Conservation (phyloP, 108 stramenopile genomes). For the Epipyxis sp. region DNA sequence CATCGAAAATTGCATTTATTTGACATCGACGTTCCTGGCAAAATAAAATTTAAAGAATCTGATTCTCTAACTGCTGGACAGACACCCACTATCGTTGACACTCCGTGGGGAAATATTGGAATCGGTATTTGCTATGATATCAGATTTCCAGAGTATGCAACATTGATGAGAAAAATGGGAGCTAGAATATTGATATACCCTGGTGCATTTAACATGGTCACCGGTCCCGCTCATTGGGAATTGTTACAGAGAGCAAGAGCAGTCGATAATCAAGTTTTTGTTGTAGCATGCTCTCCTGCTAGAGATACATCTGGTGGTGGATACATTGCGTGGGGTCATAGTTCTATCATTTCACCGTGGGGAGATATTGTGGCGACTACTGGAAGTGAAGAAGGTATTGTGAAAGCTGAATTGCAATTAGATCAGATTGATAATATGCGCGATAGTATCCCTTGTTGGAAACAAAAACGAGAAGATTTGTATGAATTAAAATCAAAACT, state of each 20-base stretch:
- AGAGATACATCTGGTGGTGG: slow-evolving; percentile 61
- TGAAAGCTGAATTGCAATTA: slow-evolving; percentile 88
- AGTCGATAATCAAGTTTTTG: slow-evolving; percentile 92
- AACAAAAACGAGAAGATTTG: slow-evolving; percentile 56
- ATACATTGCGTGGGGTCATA: slow-evolving; percentile 99
- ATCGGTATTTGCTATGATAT: slow-evolving; percentile 99
- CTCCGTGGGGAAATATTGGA: slow-evolving; percentile 73
- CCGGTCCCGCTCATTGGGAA: slow-evolving; percentile 98
- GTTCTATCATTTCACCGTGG: slow-evolving; percentile 90
- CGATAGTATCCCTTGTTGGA: slow-evolving; percentile 48
- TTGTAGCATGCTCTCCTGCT: slow-evolving; percentile 88
- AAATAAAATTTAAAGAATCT: slow-evolving; percentile 89
- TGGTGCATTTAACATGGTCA: slow-evolving; percentile 97
- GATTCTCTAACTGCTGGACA: slow-evolving; percentile 65
- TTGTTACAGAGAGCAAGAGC: slow-evolving; percentile 92
- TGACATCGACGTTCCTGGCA: slow-evolving; percentile 97
- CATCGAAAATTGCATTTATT: slow-evolving; percentile 89
- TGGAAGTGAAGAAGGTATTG: slow-evolving; percentile 69
- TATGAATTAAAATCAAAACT: slow-evolving; percentile 43
- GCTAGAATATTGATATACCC: slow-evolving; percentile 78
- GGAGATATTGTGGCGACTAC: slow-evolving; percentile 85
- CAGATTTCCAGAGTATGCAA: slow-evolving; percentile 93
- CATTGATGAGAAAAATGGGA: slow-evolving; percentile 72
- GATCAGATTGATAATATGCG: slow-evolving; percentile 71
- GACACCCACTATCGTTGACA: slow-evolving; percentile 47